These are phyloP conservation scores for Pleurotus djamor DNA, from an alignment of 768 basidiomycete species.

Conservation along the genomic window DNA sequence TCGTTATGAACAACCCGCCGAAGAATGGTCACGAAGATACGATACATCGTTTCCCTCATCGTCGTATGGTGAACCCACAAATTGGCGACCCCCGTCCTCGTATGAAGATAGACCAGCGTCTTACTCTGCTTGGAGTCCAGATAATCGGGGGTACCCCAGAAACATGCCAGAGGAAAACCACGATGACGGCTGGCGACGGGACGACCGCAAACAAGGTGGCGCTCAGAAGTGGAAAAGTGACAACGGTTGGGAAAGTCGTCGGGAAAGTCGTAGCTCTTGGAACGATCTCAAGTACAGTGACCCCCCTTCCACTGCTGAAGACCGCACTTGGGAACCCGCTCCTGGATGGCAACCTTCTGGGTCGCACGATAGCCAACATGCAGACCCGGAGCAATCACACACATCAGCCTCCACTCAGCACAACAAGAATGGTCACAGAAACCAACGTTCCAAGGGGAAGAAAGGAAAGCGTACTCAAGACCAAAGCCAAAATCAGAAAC, in stretches of 20 bases:
- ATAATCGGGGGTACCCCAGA: slow-evolving; percentile 36
- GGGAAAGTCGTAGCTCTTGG: slow-evolving; percentile 37
- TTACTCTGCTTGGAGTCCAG: slow-evolving; percentile 41
- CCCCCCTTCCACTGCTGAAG: slow-evolving; percentile 29
- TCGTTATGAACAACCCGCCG: slow-evolving; percentile 37
- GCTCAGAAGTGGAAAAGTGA: slow-evolving; percentile 38
- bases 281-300: slow-evolving; percentile 23
- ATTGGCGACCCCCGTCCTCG: slow-evolving; percentile 31
- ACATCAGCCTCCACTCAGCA: slow-evolving; percentile 16
- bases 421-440: slow-evolving; percentile 24
- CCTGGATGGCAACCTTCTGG: slow-evolving; percentile 60
- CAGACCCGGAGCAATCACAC: slow-evolving; percentile 19
- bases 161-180: slow-evolving; percentile 17
- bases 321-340: slow-evolving; percentile 74
- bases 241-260: slow-evolving; percentile 54
- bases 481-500: slow-evolving; percentile 32
- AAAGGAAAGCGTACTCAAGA: slow-evolving; percentile 28
- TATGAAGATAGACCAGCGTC: slow-evolving; percentile 38
- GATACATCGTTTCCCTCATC: slow-evolving; percentile 36
- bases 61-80: slow-evolving; percentile 45
- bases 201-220: slow-evolving; percentile 38
- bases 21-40: slow-evolving; percentile 50
- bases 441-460: slow-evolving; percentile 15
- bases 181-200: slow-evolving; percentile 34
- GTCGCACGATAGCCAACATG: slow-evolving; percentile 33